phyloP scores from a whole-genome alignment of 2,329 filamentous ascomycete species.

The Ilyonectria mors-panacis region DNA sequence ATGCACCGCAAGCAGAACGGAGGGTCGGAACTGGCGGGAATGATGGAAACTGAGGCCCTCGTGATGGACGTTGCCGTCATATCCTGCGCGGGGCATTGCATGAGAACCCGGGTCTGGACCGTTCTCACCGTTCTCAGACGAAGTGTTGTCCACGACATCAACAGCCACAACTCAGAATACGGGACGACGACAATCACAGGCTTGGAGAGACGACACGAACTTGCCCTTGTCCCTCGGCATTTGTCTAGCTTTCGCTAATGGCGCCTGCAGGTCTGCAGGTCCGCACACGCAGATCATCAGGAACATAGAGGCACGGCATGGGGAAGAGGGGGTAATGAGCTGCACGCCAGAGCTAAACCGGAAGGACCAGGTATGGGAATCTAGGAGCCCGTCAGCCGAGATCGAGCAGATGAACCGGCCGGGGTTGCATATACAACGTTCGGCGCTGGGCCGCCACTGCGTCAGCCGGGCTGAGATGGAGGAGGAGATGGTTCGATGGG shows the following conservation, averaged over 20 bases:
- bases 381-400: neutral
- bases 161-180: neutral
- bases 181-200: slow-evolving; percentile 38
- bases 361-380: neutral
- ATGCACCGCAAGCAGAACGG: slow-evolving; percentile 20
- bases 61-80: neutral
- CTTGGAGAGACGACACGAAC: slow-evolving; percentile 24
- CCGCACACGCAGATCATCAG: slow-evolving; percentile 38
- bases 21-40: slow-evolving; percentile 6
- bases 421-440: neutral
- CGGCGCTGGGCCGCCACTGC: neutral
- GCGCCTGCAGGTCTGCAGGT: slow-evolving; percentile 43
- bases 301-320: slow-evolving; percentile 31
- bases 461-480: neutral
- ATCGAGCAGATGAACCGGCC: neutral
- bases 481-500: neutral
- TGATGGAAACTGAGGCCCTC: slow-evolving; percentile 3
- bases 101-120: neutral
- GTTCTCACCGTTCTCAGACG: slow-evolving; percentile 2
- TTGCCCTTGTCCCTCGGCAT: slow-evolving; percentile 40
- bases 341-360: slow-evolving; percentile 2
- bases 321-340: slow-evolving; percentile 3
- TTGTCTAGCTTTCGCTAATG: slow-evolving; percentile 26
- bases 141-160: neutral
- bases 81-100: slow-evolving; percentile 3